Evolutionary conservation across 1,284 basidiomycete species (phyloP), one percentile per base, ranked within the genome.

Genomic region (Inonotus obliquus): DNA sequence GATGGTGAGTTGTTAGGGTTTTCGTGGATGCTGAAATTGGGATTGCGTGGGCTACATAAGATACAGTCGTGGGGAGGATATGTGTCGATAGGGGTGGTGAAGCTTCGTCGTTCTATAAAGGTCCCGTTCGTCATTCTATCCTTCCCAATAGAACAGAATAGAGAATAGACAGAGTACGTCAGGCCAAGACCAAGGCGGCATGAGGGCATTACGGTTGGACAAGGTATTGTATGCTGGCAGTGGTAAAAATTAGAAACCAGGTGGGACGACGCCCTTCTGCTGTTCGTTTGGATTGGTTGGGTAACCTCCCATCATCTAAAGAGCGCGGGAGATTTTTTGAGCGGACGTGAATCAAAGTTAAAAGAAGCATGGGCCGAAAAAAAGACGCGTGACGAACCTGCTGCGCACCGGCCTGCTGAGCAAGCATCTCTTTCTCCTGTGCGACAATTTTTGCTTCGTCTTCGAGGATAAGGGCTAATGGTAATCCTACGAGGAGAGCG

Each of bases 341-440:
- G 63, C 23, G 61, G 63, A 61, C 52, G 47, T 60, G 64, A 54
- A 58, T 60, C 61, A 65, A 59, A n/a, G n/a, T n/a, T n/a, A 41
- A 65, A 60, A 63, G 38, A 38, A 51, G 54, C 49, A 25, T 27
- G 60, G 32, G 65, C n/a, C n/a, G n/a, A n/a, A n/a, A n/a, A 61
- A 63, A 54, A 58, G 54, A 51, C 52, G 45, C 41, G 47, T 14
- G 38, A 81, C 83, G 65, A 64, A 93, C 93, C 83, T 91, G 89
- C 76, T 96, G 93, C 19, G 88, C 88, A 44, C 95, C 95, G 71
- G 93, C 88, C 74, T 94, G 94, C 75, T 97, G 94, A 57, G 92
- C 92, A 67, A 92, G 78, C 83, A 95, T 87, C 75, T 98, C 95
- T 77, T 92, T 90, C 77, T 99, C 96, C 77, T 98, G 96, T 61